Evolutionary conservation across 2,329 filamentous ascomycete species (phyloP), one percentile per base, ranked within the genome.

Genomic region (Diplodia intermedia): DNA sequence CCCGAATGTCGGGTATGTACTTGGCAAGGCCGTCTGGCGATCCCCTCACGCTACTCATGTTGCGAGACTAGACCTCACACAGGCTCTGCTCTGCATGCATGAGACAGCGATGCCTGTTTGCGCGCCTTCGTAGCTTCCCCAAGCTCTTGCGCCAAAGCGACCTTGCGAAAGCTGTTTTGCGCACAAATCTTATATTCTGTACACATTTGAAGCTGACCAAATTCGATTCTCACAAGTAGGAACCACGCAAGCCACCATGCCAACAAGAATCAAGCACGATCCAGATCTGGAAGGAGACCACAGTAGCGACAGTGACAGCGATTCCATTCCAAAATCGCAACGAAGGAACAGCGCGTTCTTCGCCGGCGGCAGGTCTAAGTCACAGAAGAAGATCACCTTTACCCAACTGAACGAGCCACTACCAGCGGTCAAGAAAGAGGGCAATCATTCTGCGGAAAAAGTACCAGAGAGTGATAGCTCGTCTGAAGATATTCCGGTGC

Each of bases 401-500:
- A 33, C 31, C 3, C 36, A 53, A 23, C 26, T 20, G 11, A 7
- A 8, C 26, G 20, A 47, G 8, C 18, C 23, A 23, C 15, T 6
- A 5, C 11, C 55, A 11, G 14, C 18, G 3, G 47, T 53, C 5
- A 60, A 62, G 18, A 36, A 52, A 18, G 56, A 61, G 8, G 47
- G 23, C 29, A 36, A 55, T 7, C 20, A 54, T 29, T 52, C 54
- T 8, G 31, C 47, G 1, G 54, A 60, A 0, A 31, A 36, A 2
- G n/a, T 49, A 3, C 63, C 53, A 20, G 63, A 71, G 18, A 65
- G 54, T 23, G 69, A 65, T n/a, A 63, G 57, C 20, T 60, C 71
- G 18, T 49, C 70, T 8, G 33, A 69, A 26, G 67, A 65, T 29
- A 55, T 65, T 11, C 49, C 50, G 1, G 29, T 31, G 2, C 60